Evolutionary conservation across 2,329 filamentous ascomycete genomes (phyloP), one percentile per base, ranked within the genome.

Genomic region (Diaporthe caulivora): DNA sequence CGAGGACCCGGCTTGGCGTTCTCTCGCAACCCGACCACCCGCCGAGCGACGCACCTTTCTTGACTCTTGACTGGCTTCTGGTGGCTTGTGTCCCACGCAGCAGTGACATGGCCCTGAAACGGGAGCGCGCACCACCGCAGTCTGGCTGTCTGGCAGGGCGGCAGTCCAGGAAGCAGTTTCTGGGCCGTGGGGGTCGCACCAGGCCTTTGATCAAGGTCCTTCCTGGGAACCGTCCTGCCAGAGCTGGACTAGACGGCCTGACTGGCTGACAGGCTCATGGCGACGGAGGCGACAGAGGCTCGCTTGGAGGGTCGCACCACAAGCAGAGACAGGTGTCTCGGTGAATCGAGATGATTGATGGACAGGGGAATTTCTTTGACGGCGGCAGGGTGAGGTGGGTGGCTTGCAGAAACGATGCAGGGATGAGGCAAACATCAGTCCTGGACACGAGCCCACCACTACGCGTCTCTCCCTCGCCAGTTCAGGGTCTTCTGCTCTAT

Each of bases 341-440:
- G 6, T 13, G 47, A 29, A 67, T 67, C 62, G 62, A 53, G 62
- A 67, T 67, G 31, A 67, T 6, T 51, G 31, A 21, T 67, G 62
- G 62, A 26, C 42, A 49, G 55, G 42, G 54, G 68, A 37, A 49
- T 29, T 37, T 29, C 26, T 54, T 49, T 71, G 69, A 71, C 55
- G 69, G 58, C 55, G 69, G 69, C 47, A 53, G 44, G n/a, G 26
- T 62, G 69, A 71, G 55, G 42, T 71, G 40, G 31, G 69, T 62
- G 69, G 69, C 69, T 62, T 71, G 69, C 54, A n/a, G 34, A 15
- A 44, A 11, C 37, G 34, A 71, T 60, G 69, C 69, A 71, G 69
- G 69, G 55, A 62, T 55, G 49, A 60, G 55, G 55, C 69, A 51
- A 34, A n/a, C 55, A 3, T 29, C 62, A 53, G 11, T 53, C 24